Evolutionary conservation across 2,329 filamentous ascomycete species (phyloP).

Genomic region (Alternaria rosae): DNA sequence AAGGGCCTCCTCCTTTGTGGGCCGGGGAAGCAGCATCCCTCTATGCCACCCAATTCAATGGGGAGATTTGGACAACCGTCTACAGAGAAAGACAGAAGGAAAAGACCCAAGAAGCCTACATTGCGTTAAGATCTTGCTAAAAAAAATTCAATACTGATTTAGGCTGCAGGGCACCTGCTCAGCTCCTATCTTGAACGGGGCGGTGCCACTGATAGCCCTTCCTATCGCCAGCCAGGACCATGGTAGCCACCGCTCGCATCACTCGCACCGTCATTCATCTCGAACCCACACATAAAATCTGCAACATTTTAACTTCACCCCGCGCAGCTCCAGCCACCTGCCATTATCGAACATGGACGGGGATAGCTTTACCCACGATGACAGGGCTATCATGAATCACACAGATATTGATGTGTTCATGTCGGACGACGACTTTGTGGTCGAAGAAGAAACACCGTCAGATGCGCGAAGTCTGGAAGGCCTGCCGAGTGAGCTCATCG

Average conservation of each 20-base stretch:
- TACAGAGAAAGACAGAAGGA: not conserved
- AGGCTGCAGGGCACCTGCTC: not conserved
- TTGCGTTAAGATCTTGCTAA: not conserved
- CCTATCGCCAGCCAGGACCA: slow-evolving; percentile 9
- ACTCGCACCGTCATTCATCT: not conserved
- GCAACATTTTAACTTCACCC: not conserved
- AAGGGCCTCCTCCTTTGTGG: not conserved
- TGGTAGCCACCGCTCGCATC: not conserved
- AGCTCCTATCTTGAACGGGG: not conserved
- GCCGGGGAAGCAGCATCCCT: not conserved
- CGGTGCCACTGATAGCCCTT: not conserved
- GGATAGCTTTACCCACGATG: not conserved
- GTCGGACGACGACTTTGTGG: not conserved
- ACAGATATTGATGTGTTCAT: not conserved
- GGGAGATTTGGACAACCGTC: not conserved
- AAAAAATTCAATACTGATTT: not conserved
- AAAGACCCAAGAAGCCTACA: not conserved
- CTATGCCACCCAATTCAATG: not conserved
- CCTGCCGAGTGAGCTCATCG: slow-evolving; percentile 10
- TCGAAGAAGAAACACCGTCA: too few relatives aligned
- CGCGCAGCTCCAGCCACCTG: not conserved
- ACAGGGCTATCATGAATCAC: not conserved
- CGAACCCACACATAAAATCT: not conserved
- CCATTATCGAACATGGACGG: not conserved
- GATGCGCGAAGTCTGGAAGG: not conserved